phyloP scores from a whole-genome alignment of 176 grass and related monocot species.

The Elaeis guineensis region DNA sequence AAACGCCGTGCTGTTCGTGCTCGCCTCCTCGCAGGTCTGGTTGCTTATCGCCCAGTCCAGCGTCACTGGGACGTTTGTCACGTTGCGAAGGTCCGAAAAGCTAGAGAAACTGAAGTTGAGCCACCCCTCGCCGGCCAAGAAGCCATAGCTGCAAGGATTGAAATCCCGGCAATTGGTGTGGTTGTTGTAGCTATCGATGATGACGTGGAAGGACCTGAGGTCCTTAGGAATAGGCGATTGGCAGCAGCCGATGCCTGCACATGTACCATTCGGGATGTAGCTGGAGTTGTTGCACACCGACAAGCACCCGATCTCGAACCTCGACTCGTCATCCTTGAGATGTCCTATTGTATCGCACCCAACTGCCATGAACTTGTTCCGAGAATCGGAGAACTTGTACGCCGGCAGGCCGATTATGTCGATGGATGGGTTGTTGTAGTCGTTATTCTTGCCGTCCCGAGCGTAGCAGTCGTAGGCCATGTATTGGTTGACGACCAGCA shows the following conservation, averaged over 20 bases:
- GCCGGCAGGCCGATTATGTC: not conserved
- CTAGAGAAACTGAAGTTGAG: not conserved
- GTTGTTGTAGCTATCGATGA: not conserved
- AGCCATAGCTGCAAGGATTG: slow-evolving; percentile 1
- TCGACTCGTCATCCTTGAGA: not conserved
- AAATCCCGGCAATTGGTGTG: not conserved
- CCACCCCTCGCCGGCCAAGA: not conserved
- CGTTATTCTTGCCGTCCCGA: not conserved
- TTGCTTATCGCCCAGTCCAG: not conserved
- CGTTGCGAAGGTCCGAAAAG: not conserved
- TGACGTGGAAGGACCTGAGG: not conserved
- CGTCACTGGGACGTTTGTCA: not conserved
- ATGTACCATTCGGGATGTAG: not conserved
- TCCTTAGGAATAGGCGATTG: not conserved
- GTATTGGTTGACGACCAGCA: not conserved
- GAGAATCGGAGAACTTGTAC: not conserved
- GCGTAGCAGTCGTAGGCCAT: not conserved
- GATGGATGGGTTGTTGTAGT: not conserved
- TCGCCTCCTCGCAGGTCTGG: not conserved
- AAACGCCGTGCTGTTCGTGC: not conserved
- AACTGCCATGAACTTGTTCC: not conserved
- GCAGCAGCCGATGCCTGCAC: not conserved
- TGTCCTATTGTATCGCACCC: not conserved
- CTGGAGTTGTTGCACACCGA: not conserved
- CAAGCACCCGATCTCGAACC: not conserved